phyloP scores from a whole-genome alignment of 371 early-diverging fungal species.

The Zychaea mexicana region DNA sequence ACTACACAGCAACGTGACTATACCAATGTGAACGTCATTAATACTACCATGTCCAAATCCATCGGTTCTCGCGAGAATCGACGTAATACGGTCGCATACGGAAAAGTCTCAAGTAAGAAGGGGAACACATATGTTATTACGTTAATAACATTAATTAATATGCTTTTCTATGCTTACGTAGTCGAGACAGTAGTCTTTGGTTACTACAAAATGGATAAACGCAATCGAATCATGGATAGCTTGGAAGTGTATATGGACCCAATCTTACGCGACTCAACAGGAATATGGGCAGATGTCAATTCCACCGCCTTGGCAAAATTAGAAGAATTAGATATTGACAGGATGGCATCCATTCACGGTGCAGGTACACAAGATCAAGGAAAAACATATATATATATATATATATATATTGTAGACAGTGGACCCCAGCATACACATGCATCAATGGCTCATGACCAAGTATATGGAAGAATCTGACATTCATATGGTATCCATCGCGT shows the following conservation, averaged over 20 bases:
- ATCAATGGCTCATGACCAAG: too few species aligned
- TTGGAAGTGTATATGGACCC: conserved; percentile 56
- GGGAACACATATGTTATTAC: too few species aligned
- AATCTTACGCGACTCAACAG: conserved; percentile 33
- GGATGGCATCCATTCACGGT: conserved; percentile 49
- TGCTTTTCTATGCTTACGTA: conserved; percentile 3
- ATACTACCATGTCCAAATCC: conserved; percentile 21
- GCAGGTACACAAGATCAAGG: conserved; percentile 26
- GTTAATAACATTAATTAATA: too few species aligned
- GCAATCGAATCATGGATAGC: conserved; percentile 42
- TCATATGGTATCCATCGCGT: background rate
- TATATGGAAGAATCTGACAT: too few species aligned
- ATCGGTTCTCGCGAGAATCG: conserved; percentile 6
- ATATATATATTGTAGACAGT: background rate
- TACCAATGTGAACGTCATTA: conserved; percentile 50
- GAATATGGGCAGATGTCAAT: conserved; percentile 50
- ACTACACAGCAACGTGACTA: conserved; percentile 56
- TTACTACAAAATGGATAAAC: conserved; percentile 53
- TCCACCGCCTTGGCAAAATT: conserved; percentile 19
- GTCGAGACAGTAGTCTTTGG: conserved; percentile 59
- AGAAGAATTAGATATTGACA: conserved; percentile 29
- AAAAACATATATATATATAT: background rate
- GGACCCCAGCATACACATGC: too few species aligned
- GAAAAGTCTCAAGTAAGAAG: conserved; percentile 36
- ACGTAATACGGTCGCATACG: conserved; percentile 25